phyloP scores from a whole-genome alignment of 805 yeast genomes.

The Schwanniomyces pseudopolymorphus region DNA sequence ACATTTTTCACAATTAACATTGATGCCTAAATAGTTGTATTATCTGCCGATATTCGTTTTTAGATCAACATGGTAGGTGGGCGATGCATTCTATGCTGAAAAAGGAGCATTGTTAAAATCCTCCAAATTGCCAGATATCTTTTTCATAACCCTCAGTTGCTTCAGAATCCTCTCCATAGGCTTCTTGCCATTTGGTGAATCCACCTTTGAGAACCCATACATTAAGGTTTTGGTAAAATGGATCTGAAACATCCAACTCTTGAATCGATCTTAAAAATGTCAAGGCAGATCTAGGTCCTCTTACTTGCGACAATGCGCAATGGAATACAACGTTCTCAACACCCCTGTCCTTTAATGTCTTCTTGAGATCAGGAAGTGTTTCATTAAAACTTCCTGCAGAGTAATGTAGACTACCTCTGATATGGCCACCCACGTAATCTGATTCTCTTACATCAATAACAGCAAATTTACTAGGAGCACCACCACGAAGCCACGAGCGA shows the following conservation, averaged over 20 bases:
- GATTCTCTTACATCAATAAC: constrained; percentile 85
- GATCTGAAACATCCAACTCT: constrained; percentile 19
- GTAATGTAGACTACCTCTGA: constrained; percentile 52
- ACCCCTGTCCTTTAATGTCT: constrained; percentile 27
- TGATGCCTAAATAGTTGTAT: too few relatives aligned
- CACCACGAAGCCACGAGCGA: constrained; percentile 43
- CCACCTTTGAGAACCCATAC: constrained; percentile 84
- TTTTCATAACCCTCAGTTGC: constrained; percentile 55
- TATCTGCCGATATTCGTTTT: too few relatives aligned
- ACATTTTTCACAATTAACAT: too few relatives aligned
- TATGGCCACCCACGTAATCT: constrained; percentile 80
- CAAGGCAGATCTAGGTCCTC: constrained; percentile 87
- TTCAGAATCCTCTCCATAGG: constrained; percentile 62
- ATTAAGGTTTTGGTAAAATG: constrained; percentile 32
- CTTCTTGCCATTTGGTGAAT: constrained; percentile 77
- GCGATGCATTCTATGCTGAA: not conserved
- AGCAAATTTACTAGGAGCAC: constrained; percentile 42
- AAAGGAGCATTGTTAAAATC: not conserved
- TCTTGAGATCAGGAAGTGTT: constrained; percentile 37
- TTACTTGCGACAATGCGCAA: constrained; percentile 85
- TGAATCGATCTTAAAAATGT: constrained; percentile 48
- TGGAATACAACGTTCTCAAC: constrained; percentile 72
- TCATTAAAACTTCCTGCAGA: constrained; percentile 50
- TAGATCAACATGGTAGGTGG: too few relatives aligned
- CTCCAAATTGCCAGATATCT: constrained; percentile 35